Conservation (phyloP, 1,139 yeast genomes). For the Saccharomyces pastorianus region DNA sequence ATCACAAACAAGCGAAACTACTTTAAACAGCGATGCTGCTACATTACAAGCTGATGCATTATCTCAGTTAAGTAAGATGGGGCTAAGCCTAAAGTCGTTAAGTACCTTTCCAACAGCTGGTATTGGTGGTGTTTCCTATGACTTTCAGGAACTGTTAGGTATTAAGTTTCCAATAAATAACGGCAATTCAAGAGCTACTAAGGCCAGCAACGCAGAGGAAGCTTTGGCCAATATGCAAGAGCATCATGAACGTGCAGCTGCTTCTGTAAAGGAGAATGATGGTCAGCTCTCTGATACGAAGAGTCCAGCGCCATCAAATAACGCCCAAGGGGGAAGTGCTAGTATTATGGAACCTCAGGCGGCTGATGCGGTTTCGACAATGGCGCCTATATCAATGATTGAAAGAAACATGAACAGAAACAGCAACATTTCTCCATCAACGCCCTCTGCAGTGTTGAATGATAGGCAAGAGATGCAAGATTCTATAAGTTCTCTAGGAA, state of each 20-base stretch:
- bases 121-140: constrained; percentile 32
- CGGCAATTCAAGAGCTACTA: constrained; percentile 16
- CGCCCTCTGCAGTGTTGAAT: neutral
- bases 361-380: neutral
- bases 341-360: neutral
- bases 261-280: neutral
- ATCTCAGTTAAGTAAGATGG: constrained; percentile 19
- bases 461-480: neutral
- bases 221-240: constrained; percentile 27
- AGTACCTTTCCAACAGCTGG: constrained; percentile 30
- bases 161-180: constrained; percentile 15
- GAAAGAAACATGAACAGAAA: neutral
- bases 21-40: neutral
- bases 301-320: neutral
- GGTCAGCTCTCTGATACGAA: neutral
- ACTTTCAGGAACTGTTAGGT: constrained; percentile 30
- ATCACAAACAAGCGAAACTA: neutral
- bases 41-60: constrained; percentile 19
- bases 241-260: constrained; percentile 19
- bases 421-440: neutral
- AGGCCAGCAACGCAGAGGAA: constrained; percentile 23
- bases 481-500: neutral
- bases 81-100: constrained; percentile 20
- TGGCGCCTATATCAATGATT: neutral
- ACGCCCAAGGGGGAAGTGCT: neutral